These are phyloP conservation scores for Macrolepiota dolichaula DNA, from an alignment of 768 basidiomycete genomes.

Conservation along the genomic window DNA sequence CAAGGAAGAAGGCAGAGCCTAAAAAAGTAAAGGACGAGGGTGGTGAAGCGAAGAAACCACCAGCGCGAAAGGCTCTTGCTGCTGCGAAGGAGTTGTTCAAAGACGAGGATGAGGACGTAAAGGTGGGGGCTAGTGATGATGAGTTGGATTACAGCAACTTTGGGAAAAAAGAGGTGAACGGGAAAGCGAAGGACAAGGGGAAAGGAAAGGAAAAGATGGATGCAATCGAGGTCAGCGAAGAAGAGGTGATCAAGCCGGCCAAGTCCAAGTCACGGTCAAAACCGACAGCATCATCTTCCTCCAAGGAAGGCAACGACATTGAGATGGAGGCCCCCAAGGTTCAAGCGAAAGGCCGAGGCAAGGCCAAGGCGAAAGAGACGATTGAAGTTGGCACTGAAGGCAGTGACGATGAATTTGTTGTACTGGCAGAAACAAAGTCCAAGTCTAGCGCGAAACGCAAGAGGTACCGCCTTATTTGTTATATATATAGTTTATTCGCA, in stretches of 20 bases:
- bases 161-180: neutral
- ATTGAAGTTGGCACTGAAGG: slow-evolving; percentile 13
- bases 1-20: slow-evolving; percentile 32
- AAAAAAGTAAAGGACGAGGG: slow-evolving; percentile 22
- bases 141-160: slow-evolving; percentile 5
- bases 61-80: slow-evolving; percentile 13
- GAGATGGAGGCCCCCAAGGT: slow-evolving; percentile 7
- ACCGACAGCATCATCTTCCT: neutral
- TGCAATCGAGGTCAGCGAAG: slow-evolving; percentile 16
- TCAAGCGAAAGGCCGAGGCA: neutral
- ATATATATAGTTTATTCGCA: neutral
- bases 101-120: slow-evolving; percentile 11
- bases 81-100: slow-evolving; percentile 18
- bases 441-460: slow-evolving; percentile 54
- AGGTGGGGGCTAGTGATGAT: neutral
- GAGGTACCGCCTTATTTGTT: slow-evolving; percentile 49
- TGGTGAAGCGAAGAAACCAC: slow-evolving; percentile 16
- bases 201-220: slow-evolving; percentile 18
- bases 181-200: neutral
- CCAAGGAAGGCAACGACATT: neutral
- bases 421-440: slow-evolving; percentile 15
- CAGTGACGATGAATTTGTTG: slow-evolving; percentile 15
- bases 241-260: slow-evolving; percentile 6
- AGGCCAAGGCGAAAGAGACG: slow-evolving; percentile 14
- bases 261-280: slow-evolving; percentile 9